phyloP scores from a whole-genome alignment of 2,329 filamentous ascomycete species.

The Pseudocercospora ulei region DNA sequence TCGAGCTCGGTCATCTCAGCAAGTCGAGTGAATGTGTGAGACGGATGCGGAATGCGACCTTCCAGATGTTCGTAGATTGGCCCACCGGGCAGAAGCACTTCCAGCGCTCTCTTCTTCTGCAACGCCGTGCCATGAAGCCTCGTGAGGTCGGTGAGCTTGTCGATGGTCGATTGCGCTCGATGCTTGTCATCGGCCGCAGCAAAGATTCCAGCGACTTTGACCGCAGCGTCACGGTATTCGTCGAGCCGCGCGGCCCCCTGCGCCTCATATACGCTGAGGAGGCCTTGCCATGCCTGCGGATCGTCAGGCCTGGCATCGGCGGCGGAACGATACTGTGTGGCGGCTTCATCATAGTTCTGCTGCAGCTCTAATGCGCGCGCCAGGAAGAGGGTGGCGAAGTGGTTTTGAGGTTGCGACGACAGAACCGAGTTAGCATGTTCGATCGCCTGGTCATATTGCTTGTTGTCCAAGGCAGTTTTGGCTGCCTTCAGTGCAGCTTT shows the following conservation, averaged over 20 bases:
- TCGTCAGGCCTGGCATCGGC: slow-evolving; percentile 63
- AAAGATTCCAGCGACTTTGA: slow-evolving; percentile 66
- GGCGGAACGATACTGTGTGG: slow-evolving; percentile 64
- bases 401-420: slow-evolving; percentile 63
- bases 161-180: slow-evolving; percentile 55
- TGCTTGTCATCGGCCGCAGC: slow-evolving; percentile 53
- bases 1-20: slow-evolving; percentile 75
- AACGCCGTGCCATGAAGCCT: slow-evolving; percentile 59
- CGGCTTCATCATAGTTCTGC: slow-evolving; percentile 60
- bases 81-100: slow-evolving; percentile 67
- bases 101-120: slow-evolving; percentile 67
- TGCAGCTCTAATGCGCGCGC: slow-evolving; percentile 76
- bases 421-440: slow-evolving; percentile 60
- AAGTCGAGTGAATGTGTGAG: slow-evolving; percentile 69
- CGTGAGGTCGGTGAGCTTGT: slow-evolving; percentile 69
- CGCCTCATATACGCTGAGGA: slow-evolving; percentile 76
- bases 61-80: slow-evolving; percentile 74
- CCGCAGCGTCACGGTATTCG: slow-evolving; percentile 62
- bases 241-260: slow-evolving; percentile 57
- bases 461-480: slow-evolving; percentile 63
- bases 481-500: slow-evolving; percentile 63
- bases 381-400: slow-evolving; percentile 80
- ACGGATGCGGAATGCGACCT: slow-evolving; percentile 69
- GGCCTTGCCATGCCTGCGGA: slow-evolving; percentile 79
- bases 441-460: slow-evolving; percentile 68